Evolutionary conservation across 169 alveolate species (phyloP).

Genomic region (Perkinsus marinus): DNA sequence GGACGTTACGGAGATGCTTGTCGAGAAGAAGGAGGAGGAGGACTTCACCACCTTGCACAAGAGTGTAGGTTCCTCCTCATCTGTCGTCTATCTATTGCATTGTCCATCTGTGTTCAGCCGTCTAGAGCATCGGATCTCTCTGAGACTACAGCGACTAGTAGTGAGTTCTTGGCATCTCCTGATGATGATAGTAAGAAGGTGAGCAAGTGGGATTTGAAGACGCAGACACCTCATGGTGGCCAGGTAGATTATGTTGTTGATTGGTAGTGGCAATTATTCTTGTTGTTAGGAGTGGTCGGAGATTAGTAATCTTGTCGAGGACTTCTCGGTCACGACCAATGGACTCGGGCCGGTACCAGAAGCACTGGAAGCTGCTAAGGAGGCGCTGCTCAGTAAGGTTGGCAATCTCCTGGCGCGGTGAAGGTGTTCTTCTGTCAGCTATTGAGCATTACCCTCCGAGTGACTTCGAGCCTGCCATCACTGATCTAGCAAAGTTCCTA

Average conservation of each 20-base stretch:
- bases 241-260: neutral
- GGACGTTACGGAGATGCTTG: too few relatives aligned
- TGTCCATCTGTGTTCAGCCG: too few relatives aligned
- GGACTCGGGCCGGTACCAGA: constrained; percentile 10
- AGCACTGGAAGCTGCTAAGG: constrained; percentile 11
- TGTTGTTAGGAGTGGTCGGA: constrained; percentile 18
- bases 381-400: neutral
- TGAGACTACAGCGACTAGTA: too few relatives aligned
- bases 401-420: too few relatives aligned
- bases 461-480: constrained; percentile 16
- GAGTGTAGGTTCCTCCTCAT: too few relatives aligned
- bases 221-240: constrained; percentile 8
- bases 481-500: constrained; percentile 6
- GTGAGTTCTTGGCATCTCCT: too few relatives aligned
- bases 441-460: constrained; percentile 13
- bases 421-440: too few relatives aligned
- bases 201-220: neutral
- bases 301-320: constrained; percentile 11
- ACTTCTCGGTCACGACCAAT: constrained; percentile 23
- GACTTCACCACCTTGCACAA: too few relatives aligned
- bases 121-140: too few relatives aligned
- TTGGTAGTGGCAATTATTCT: neutral
- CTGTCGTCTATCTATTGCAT: too few relatives aligned
- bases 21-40: too few relatives aligned
- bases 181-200: too few relatives aligned